A percentile compares a stretch with the other conserved stretches of the same genome.
phyloP scores from a whole-genome alignment of 345 rosid species.

The Eutrema yunnanense region DNA sequence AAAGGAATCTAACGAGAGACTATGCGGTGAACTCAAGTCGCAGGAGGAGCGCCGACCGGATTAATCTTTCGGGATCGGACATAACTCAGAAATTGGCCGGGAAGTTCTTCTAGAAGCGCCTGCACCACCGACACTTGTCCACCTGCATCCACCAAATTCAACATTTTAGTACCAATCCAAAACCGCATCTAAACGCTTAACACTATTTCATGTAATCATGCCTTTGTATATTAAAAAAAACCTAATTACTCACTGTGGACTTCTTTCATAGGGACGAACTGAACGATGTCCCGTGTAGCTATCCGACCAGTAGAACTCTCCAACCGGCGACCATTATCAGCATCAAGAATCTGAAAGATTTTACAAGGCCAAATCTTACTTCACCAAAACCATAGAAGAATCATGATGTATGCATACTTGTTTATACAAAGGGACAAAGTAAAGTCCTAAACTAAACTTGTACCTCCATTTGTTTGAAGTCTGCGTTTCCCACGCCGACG shows the following conservation, averaged over 20 bases:
- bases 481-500: conserved; percentile 79
- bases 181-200: too few species aligned
- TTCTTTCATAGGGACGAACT: conserved; percentile 77
- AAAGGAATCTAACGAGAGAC: background rate
- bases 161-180: background rate
- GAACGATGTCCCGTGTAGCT: conserved; percentile 87
- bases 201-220: background rate
- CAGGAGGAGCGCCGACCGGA: conserved; percentile 35
- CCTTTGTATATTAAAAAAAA: background rate
- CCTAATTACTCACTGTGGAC: conserved; percentile 51
- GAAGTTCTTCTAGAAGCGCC: conserved; percentile 77
- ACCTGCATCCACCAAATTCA: conserved; percentile 34
- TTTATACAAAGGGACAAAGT: background rate
- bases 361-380: background rate
- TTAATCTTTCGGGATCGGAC: conserved; percentile 50
- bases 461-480: conserved; percentile 92
- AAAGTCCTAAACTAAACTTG: background rate
- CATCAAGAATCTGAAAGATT: conserved; percentile 60
- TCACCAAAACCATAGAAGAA: background rate
- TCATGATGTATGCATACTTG: too few species aligned
- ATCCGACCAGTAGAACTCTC: conserved; percentile 73
- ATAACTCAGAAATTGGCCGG: conserved; percentile 74
- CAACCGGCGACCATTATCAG: conserved; percentile 60
- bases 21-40: background rate
- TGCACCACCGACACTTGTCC: conserved; percentile 67